Percentiles rank a stretch among this genome's conserved stretches.
Conservation (phyloP, 2,329 filamentous ascomycete species). For the Lachnellula occidentalis region DNA sequence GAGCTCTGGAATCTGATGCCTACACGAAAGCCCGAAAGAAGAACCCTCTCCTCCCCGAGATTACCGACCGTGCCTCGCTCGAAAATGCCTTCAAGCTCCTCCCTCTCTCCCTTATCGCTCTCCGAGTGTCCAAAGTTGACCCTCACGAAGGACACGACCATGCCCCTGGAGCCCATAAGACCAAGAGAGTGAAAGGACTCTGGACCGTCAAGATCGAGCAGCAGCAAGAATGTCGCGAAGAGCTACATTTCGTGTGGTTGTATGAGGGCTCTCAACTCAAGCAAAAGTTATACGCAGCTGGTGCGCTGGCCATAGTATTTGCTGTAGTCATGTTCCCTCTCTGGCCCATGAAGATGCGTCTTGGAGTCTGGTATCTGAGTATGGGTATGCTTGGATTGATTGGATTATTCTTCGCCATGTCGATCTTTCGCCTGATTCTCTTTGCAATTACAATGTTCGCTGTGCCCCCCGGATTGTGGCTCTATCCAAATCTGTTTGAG, state of each 20-base stretch:
- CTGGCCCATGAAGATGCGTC: conserved; percentile 85
- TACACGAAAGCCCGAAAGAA: conserved; percentile 88
- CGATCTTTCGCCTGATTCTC: conserved; percentile 90
- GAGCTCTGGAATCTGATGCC: conserved; percentile 79
- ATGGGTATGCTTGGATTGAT: conserved; percentile 89
- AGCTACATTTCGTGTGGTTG: conserved; percentile 94
- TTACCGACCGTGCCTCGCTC: conserved; percentile 81
- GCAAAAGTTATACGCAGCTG: conserved; percentile 83
- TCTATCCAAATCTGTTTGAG: conserved; percentile 97
- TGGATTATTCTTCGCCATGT: conserved; percentile 94
- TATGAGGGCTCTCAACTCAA: conserved; percentile 93
- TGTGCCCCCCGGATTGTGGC: conserved; percentile 84
- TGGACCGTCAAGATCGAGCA: conserved; percentile 96
- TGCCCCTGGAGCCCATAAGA: conserved; percentile 55
- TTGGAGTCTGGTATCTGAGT: conserved; percentile 95
- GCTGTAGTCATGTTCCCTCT: conserved; percentile 90
- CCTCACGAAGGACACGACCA: conserved; percentile 71
- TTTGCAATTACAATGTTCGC: conserved; percentile 90
- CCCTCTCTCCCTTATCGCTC: conserved; percentile 86
- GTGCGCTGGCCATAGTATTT: conserved; percentile 79
- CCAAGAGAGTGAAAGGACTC: conserved; percentile 88
- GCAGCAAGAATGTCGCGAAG: conserved; percentile 82
- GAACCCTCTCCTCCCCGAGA: conserved; percentile 81
- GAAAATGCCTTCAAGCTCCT: conserved; percentile 94
- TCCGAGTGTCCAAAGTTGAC: conserved; percentile 81